A percentile compares a stretch with the other conserved stretches of the same genome.
Conservation (phyloP, 805 yeast genomes). For the Wilhelminamyces savonicus region DNA sequence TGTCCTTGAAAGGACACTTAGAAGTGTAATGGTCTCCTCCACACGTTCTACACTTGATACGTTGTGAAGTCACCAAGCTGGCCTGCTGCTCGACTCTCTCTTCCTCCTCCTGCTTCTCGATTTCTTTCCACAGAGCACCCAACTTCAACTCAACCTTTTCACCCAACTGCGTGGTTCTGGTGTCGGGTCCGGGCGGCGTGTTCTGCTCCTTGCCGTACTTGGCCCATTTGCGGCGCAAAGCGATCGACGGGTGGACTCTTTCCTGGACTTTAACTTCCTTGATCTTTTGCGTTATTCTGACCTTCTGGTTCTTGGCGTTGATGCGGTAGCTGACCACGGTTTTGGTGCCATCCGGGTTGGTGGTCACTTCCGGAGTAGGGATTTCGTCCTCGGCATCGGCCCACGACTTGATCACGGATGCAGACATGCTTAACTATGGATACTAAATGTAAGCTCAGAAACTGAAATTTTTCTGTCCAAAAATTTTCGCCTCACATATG, state of each 20-base stretch:
- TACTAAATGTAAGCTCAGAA: not conserved
- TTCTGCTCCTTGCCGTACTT: conserved; percentile 79
- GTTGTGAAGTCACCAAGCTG: conserved; percentile 31
- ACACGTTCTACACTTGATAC: conserved; percentile 80
- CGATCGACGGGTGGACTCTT: conserved; percentile 77
- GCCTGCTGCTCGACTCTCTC: conserved; percentile 40
- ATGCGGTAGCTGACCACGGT: conserved; percentile 74
- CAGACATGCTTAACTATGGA: conserved; percentile 15
- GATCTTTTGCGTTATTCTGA: conserved; percentile 81
- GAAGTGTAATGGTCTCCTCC: conserved; percentile 90
- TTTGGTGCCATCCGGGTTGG: conserved; percentile 83
- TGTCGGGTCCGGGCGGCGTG: conserved; percentile 79
- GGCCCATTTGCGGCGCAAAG: conserved; percentile 81
- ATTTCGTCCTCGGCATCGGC: conserved; percentile 72
- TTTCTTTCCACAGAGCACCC: conserved; percentile 71
- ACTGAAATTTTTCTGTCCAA: conserved; percentile 3
- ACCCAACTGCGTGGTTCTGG: conserved; percentile 81
- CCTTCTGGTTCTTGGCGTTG: conserved; percentile 75
- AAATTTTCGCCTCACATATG: too few relatives aligned
- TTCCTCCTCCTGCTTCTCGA: conserved; percentile 67
- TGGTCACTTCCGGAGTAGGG: conserved; percentile 66
- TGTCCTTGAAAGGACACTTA: conserved; percentile 93
- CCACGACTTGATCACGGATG: conserved; percentile 47
- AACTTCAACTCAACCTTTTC: conserved; percentile 75
- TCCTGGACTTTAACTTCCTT: conserved; percentile 72